Evolutionary conservation across 202 grass and related monocot genomes (phyloP), one percentile per base, ranked within the genome.

Genomic region (Musa balbisiana): DNA sequence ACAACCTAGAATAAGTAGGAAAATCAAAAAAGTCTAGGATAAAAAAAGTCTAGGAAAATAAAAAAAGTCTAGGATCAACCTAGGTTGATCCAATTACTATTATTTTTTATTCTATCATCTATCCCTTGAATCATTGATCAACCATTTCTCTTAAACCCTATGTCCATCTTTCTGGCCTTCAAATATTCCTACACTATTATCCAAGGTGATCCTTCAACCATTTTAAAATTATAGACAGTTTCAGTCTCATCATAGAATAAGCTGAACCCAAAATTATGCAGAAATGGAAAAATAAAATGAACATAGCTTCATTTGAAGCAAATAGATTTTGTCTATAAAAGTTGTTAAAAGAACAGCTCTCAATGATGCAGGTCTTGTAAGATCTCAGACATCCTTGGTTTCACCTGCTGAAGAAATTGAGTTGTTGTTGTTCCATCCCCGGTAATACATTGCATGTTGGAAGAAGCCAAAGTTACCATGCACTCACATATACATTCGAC

Each of bases 371-470:
- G 51, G 69, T 83, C 50, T 23, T 3, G 72, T 0, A 90, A 82
- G 78, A 74, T 78, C 52, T 13, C 8, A 11, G 52, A 22, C 20
- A 9, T 25, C 13, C 62, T 53, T 20, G 60, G 62, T 77, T 83
- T 78, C 74, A 94, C 94, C 86, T 94, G 94, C 81, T 98, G 82
- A 75, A 94, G 85, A 87, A 92, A 98, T 11, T 87, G 88, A 71
- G 82, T 86, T 78, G 87, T 88, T 78, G 75, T 88, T 54, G 80
- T 69, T 64, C 83, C 86, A 92, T 98, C 91, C 25, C 76, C 74
- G 83, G 86, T 84, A 86, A 98, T 85, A 82, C 91, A 98, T 77
- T 91, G 90, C 94, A 94, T 89, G 79, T 94, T 98, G 82, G 91
- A 98, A 86, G 94, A 94, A 72, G 90, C 94, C 71, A 98, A 81